phyloP scores from a whole-genome alignment of 768 basidiomycete species.

The Coprinopsis marcescibilis region DNA sequence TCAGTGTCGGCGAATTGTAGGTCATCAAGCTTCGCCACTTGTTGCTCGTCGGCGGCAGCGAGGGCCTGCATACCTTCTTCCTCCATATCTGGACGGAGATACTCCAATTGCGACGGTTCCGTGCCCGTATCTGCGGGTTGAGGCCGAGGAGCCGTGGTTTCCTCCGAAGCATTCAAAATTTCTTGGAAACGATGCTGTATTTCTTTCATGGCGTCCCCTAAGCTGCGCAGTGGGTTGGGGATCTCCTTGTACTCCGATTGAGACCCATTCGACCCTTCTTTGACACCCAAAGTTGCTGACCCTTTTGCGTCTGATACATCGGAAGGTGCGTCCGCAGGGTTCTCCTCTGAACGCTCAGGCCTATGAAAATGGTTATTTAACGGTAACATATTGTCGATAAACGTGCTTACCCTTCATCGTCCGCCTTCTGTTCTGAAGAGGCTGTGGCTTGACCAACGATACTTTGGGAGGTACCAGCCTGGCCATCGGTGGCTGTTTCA shows the following conservation, averaged over 20 bases:
- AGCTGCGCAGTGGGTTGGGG: constrained; percentile 63
- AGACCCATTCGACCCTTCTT: constrained; percentile 38
- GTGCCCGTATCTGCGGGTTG: constrained; percentile 31
- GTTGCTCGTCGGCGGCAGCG: constrained; percentile 80
- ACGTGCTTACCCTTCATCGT: constrained; percentile 29
- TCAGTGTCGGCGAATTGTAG: constrained; percentile 70
- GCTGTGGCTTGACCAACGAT: constrained; percentile 11
- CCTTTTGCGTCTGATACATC: constrained; percentile 13
- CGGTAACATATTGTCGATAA: neutral
- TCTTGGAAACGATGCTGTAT: constrained; percentile 81
- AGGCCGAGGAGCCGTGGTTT: constrained; percentile 27
- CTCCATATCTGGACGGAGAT: constrained; percentile 62
- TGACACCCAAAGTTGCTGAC: constrained; percentile 36
- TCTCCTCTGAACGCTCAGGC: constrained; percentile 10
- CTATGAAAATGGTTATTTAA: constrained; percentile 6
- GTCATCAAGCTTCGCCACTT: constrained; percentile 75
- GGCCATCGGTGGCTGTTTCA: constrained; percentile 14
- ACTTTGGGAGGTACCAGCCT: constrained; percentile 16
- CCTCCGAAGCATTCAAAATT: constrained; percentile 52
- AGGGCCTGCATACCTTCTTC: constrained; percentile 82
- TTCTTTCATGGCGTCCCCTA: constrained; percentile 80
- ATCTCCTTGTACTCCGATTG: constrained; percentile 32
- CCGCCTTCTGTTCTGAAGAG: constrained; percentile 22
- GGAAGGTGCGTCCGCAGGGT: constrained; percentile 11
- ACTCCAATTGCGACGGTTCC: constrained; percentile 57